A percentile compares a stretch with the other conserved stretches of the same genome.
Evolutionary conservation across 208 protist species (phyloP).

Genomic region (Phytomonas sp.): DNA sequence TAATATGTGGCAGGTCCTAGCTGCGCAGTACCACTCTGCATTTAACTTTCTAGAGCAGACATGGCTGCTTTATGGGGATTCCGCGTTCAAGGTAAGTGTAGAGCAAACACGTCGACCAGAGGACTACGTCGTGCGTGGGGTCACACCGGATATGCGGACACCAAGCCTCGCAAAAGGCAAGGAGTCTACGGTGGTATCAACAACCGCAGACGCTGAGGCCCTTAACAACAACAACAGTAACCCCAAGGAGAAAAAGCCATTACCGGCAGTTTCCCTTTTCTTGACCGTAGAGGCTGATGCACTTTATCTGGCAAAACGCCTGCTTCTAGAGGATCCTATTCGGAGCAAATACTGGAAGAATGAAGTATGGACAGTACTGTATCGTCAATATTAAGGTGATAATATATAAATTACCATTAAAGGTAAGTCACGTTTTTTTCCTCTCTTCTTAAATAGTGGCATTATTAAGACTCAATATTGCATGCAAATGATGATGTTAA

Average conservation of each 20-base stretch:
- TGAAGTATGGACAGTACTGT: conserved; percentile 39
- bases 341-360: conserved; percentile 71
- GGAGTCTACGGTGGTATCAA: neutral
- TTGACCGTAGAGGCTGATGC: conserved; percentile 36
- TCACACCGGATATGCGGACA: conserved; percentile 15
- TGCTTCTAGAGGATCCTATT: conserved; percentile 40
- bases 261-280: conserved; percentile 16
- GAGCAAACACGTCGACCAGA: conserved; percentile 20
- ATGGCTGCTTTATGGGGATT: conserved; percentile 46
- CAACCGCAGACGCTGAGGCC: neutral
- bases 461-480: neutral
- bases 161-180: conserved; percentile 9
- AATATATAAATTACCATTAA: conserved; percentile 4
- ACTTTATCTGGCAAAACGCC: conserved; percentile 39
- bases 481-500: neutral
- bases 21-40: conserved; percentile 38
- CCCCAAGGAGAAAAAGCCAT: neutral
- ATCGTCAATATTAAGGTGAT: conserved; percentile 32
- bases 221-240: neutral
- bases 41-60: conserved; percentile 44
- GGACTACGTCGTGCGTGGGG: conserved; percentile 25
- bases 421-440: neutral
- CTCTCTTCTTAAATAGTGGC: neutral
- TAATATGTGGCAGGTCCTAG: conserved; percentile 45
- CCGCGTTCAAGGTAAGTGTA: conserved; percentile 16